Conservation (phyloP, 2,329 filamentous ascomycete genomes). For the Teratosphaeria pseudoeucalypti region DNA sequence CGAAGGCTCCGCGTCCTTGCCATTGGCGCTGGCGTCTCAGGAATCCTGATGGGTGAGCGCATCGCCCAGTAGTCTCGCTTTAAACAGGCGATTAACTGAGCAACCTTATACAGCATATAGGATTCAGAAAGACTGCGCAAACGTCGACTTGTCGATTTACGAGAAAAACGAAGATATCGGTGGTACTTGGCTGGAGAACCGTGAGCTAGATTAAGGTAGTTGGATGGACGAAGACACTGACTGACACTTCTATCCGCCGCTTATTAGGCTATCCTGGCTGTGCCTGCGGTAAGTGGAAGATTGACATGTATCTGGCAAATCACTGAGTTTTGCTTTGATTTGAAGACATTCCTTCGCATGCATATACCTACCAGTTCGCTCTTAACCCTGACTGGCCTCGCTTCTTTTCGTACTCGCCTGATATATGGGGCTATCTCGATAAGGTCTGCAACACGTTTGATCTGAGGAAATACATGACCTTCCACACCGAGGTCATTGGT, state of each 20-base stretch:
- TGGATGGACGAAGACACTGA: not conserved
- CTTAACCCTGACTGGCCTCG: slow-evolving; percentile 37
- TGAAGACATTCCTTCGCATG: slow-evolving; percentile 35
- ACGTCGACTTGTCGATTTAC: slow-evolving; percentile 39
- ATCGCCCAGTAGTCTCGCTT: not conserved
- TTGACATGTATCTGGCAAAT: not conserved
- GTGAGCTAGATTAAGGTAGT: no score
- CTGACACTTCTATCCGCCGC: no score
- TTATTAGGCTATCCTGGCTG: slow-evolving; percentile 18
- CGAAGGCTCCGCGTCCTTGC: slow-evolving; percentile 38
- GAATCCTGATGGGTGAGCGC: slow-evolving; percentile 29
- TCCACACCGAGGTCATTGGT: slow-evolving; percentile 38
- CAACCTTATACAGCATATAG: slow-evolving; percentile 27
- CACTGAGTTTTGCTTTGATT: not conserved
- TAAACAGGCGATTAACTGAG: not conserved
- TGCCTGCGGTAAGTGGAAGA: slow-evolving; percentile 22
- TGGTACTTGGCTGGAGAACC: slow-evolving; percentile 33
- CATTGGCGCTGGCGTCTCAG: slow-evolving; percentile 39
- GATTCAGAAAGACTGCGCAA: slow-evolving; percentile 35
- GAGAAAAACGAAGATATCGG: slow-evolving; percentile 35
- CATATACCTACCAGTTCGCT: slow-evolving; percentile 36
- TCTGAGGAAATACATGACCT: slow-evolving; percentile 43
- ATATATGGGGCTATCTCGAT: slow-evolving; percentile 40
- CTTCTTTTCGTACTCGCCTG: slow-evolving; percentile 34
- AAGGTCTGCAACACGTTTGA: slow-evolving; percentile 40